Base-by-base conservation (phyloP, 1,284 basidiomycete genomes). In the Ceratobasidium sp. region DNA sequence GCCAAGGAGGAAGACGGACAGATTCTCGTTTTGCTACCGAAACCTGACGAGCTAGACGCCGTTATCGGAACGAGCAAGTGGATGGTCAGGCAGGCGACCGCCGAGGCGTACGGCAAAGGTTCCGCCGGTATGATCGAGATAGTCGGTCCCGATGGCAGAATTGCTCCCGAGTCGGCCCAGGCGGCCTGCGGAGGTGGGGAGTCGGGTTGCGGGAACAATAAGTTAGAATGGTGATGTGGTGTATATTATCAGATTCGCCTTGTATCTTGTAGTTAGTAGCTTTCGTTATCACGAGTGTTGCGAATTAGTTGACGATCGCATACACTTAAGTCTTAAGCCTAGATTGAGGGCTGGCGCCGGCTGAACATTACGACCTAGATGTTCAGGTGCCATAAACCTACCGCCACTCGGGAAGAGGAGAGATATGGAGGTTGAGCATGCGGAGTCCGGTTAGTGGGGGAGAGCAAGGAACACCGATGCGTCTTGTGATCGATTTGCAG, bases 41-140 rank as follows among this genome's bases (percentile, higher is more conserved):
- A 89, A 9, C 82, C 86, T 0, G 86, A 88, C 1, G 89, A 90
- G 23, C 87, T 94, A 1, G 91, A 94, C 80, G 87, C 87, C 0
- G 87, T 92, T 33, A 88, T 94, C 26, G 92, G 91, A 2, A 92
- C 90, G 4, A 86, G 86, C 26, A 92, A 91, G 83, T 93, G 90
- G 90, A 89, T 92, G 84, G 84, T 84, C 23, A 81, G 81, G 52
- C 88, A 90, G 77, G 89, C 89, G 0, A 87, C 88, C 0, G 87
- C 88, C 0, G 88, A 89, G 65, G 85, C 87, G 3, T 76, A 86
- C 6, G 87, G 87, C 2, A 83, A 86, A 52, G 86, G 86, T 50
- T 85, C 86, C 0, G 85, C 87, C 0, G 82, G 83, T 20, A 82
- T 85, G 38, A 84, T 91, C 28, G 87, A 89, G 79, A 87, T 91